Evolutionary conservation across 345 rosid species (phyloP), one percentile per base, ranked within the genome.

Genomic region (Zanthoxylum bungeanum): DNA sequence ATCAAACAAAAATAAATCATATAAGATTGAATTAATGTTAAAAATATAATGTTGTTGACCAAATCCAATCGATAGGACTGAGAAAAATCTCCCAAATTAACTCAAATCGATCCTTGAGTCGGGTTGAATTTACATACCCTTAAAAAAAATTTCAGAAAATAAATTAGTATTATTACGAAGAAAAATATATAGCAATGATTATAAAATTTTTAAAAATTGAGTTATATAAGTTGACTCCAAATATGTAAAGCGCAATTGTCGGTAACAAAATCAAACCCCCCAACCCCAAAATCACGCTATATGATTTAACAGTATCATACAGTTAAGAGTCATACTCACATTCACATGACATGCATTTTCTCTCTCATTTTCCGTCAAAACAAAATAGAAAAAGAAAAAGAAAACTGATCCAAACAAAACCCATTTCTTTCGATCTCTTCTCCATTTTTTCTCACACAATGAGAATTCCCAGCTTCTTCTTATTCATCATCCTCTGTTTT

Each of bases 401-500:
- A 59, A 33, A 0, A 31, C 9, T 0, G 73, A 66, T 66, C 70
- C 60, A 33, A 55, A 58, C 70, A 47, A 33, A 64, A 64, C 74
- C 52, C 47, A 30, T 7, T 59, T n/a, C 67, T 33, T 40, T 7
- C 50, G 36, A 47, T 30, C 31, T 25, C 55, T 57, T 44, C 55
- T 59, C 0, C 50, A 0, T 49, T 17, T 9, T 12, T 51, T 4
- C 33, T 55, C 49, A 4, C 49, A 4, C 49, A 1, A 0, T 37
- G 71, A 55, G 17, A 75, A 91, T 89, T 87, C 83, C 68, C 64
- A 1, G 59, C 58, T 34, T 53, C n/a, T 60, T 7, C 64, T 47
- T 21, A 59, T 56, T 27, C 76, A 19, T 33, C 64, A 17, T 10
- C 76, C 50, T 14, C 76, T 9, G 0, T 73, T 10, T 19, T 73